Conservation (phyloP, 2,329 filamentous ascomycete species). For the Epichloe gansuensis region DNA sequence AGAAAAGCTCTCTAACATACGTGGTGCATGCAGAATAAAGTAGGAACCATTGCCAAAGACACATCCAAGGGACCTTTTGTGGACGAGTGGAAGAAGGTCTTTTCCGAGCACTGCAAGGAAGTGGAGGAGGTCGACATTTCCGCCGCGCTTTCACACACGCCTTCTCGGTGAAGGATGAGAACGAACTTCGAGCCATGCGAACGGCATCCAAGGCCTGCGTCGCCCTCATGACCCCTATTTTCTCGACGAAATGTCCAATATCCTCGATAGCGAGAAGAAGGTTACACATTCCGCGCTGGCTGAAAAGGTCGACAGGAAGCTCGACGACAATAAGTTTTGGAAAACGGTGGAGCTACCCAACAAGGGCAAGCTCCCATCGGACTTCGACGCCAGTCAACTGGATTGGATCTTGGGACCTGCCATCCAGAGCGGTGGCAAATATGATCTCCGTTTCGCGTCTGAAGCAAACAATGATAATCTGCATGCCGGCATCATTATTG, state of each 20-base stretch:
- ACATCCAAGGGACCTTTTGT: constrained; percentile 77
- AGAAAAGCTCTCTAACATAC: neutral
- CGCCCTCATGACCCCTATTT: constrained; percentile 94
- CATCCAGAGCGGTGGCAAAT: constrained; percentile 91
- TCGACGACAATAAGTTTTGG: constrained; percentile 92
- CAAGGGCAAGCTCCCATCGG: constrained; percentile 65
- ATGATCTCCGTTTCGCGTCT: constrained; percentile 71
- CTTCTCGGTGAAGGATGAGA: constrained; percentile 89
- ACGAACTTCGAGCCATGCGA: constrained; percentile 84
- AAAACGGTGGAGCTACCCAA: constrained; percentile 59
- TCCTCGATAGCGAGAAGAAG: constrained; percentile 94
- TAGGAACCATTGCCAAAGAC: constrained; percentile 79
- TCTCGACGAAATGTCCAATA: constrained; percentile 93
- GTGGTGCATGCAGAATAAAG: constrained; percentile 55
- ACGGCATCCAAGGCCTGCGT: constrained; percentile 91
- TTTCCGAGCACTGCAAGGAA: constrained; percentile 68
- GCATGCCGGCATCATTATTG: constrained; percentile 87
- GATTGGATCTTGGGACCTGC: constrained; percentile 90
- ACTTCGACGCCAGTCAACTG: constrained; percentile 78
- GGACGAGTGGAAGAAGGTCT: constrained; percentile 88
- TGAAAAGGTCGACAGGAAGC: constrained; percentile 80
- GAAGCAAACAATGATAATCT: constrained; percentile 72
- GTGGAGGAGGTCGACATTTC: constrained; percentile 81
- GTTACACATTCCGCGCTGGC: constrained; percentile 79
- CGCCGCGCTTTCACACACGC: constrained; percentile 64